Evolutionary conservation across 768 basidiomycete species (phyloP).

Genomic region (Trametes coccinea): DNA sequence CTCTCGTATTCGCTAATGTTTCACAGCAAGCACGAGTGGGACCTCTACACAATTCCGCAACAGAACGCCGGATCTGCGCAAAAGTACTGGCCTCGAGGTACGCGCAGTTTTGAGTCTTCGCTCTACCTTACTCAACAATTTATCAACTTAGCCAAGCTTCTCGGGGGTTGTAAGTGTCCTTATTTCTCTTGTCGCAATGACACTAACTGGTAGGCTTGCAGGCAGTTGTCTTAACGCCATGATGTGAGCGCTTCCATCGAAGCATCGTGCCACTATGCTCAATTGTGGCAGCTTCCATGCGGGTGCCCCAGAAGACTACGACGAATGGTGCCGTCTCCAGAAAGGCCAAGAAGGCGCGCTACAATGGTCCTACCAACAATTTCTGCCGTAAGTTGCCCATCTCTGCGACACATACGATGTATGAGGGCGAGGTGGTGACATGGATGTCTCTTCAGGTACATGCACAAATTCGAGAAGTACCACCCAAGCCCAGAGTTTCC

Average conservation of each 20-base stretch:
- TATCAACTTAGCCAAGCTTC: slow-evolving; percentile 52
- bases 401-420: too few species aligned
- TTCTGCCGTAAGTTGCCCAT: slow-evolving; percentile 43
- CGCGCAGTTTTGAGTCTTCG: not conserved
- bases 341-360: slow-evolving; percentile 45
- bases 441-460: slow-evolving; percentile 48
- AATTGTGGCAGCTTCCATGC: slow-evolving; percentile 44
- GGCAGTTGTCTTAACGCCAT: slow-evolving; percentile 67
- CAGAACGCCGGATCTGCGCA: slow-evolving; percentile 44
- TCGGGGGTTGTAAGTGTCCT: slow-evolving; percentile 65
- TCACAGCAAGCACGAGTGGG: slow-evolving; percentile 49
- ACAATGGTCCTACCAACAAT: slow-evolving; percentile 59
- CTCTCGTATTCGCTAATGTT: slow-evolving; percentile 38
- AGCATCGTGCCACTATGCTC: not conserved
- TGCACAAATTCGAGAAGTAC: slow-evolving; percentile 67
- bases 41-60: slow-evolving; percentile 60
- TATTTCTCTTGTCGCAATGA: too few species aligned
- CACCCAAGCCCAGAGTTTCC: slow-evolving; percentile 51
- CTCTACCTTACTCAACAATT: not conserved
- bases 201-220: slow-evolving; percentile 23
- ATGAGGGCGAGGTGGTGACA: not conserved
- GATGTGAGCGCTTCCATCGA: slow-evolving; percentile 34
- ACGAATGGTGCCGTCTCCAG: slow-evolving; percentile 58
- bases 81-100: slow-evolving; percentile 69
- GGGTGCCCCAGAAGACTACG: slow-evolving; percentile 67